Base-by-base conservation (phyloP, 805 yeast species). In the Candida caryicola region DNA sequence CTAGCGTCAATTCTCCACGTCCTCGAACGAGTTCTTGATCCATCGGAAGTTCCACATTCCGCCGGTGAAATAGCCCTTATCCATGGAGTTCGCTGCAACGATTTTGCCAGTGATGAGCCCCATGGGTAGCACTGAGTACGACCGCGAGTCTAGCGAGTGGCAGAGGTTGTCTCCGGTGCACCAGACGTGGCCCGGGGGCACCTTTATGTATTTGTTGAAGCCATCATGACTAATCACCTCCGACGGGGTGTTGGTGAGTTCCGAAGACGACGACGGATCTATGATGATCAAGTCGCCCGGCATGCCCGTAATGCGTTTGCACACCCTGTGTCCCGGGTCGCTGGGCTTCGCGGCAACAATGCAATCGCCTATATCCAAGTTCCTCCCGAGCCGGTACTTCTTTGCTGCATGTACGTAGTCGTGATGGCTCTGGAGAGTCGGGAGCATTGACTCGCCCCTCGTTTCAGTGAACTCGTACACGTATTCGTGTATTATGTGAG, bases 141-240 rank as follows among this genome's bases (percentile, higher is more conserved):
- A 78, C 48, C 99, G 69, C 4, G 96, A 87, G 53, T 93, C 99
- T 33, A 90, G 66, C 15, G 96, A 86, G 48, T 82, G 88, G 18
- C 87, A 75, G 40, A 91, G 62, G 55, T 93, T 93, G 55, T 93
- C 99, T 2, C 99, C 99, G 0, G 97, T 88, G 3, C 90, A 82
- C 98, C 98, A 93, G 33, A 87, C 85, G 61, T 93, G 99, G 2
- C 99, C 99, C 48, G 81, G 78, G 1, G 99, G 99, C 0, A 93
- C 90, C 39, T 67, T 71, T 6, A 91, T 80, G 58, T 70, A 87
- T 40, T 77, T 74, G 52, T 76, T 70, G 46, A 55, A 69, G 6
- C 72, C 74, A 44, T 70, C 74, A 38, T 68, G 57, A 19, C 45
- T 49, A 1, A 53, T 42, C 5, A 49, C 45, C 33, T 60, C 59